Evolutionary conservation across 208 protist genomes (phyloP).

Genomic region (Phytomonas serpens): DNA sequence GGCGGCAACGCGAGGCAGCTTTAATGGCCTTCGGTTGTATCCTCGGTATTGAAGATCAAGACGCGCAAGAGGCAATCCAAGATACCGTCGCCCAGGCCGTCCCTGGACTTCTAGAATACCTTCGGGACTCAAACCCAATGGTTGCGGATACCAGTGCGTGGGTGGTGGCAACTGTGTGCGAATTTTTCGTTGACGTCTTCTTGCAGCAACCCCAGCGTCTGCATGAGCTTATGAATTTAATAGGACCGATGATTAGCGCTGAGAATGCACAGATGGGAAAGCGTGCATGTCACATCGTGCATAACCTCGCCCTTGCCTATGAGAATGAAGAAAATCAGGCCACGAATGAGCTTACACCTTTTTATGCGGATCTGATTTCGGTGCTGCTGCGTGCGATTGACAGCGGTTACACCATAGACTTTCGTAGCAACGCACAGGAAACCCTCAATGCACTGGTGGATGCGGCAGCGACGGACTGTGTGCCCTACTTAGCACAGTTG

Average conservation of each 20-base stretch:
- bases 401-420: slow-evolving; percentile 55
- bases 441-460: slow-evolving; percentile 91
- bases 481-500: slow-evolving; percentile 46
- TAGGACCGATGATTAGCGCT: slow-evolving; percentile 50
- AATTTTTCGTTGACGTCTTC: slow-evolving; percentile 81
- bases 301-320: slow-evolving; percentile 90
- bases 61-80: slow-evolving; percentile 48
- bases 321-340: slow-evolving; percentile 9
- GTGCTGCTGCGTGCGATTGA: slow-evolving; percentile 68
- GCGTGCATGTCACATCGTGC: slow-evolving; percentile 91
- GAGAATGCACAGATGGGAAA: slow-evolving; percentile 61
- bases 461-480: slow-evolving; percentile 65
- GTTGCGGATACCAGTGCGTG: slow-evolving; percentile 94
- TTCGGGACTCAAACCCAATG: slow-evolving; percentile 64
- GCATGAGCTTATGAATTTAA: slow-evolving; percentile 67
- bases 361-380: slow-evolving; percentile 64
- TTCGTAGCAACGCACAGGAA: slow-evolving; percentile 89
- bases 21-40: slow-evolving; percentile 95
- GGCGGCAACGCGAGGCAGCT: slow-evolving; percentile 94
- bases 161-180: slow-evolving; percentile 92
- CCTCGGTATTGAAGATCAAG: slow-evolving; percentile 85
- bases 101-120: slow-evolving; percentile 80
- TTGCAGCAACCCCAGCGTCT: slow-evolving; percentile 38
- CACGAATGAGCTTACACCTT: slow-evolving; percentile 83
- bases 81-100: slow-evolving; percentile 87